Percentiles rank a stretch among this genome's conserved stretches.
These are phyloP conservation scores for Xylaria telfairii DNA, from an alignment of 495 filamentous ascomycete species.

Conservation along the genomic window DNA sequence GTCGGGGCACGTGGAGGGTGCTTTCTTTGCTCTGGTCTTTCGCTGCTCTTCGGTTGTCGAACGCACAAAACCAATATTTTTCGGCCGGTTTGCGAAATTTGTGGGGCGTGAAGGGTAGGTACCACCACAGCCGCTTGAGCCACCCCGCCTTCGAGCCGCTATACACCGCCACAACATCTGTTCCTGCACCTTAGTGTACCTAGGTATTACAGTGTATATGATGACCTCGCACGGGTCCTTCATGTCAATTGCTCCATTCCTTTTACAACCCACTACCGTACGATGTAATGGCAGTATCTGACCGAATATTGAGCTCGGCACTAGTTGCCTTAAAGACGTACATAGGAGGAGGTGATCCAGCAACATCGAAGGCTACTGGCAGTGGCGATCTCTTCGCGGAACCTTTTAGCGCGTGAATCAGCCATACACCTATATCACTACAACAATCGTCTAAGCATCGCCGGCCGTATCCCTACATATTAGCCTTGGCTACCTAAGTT, in stretches of 20 bases:
- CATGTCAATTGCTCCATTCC: too few relatives aligned
- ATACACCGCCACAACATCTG: neutral
- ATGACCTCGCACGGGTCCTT: too few relatives aligned
- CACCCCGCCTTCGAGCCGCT: too few relatives aligned
- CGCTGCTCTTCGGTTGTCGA: neutral
- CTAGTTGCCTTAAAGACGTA: neutral
- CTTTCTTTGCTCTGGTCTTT: slow-evolving; percentile 1
- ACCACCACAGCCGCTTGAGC: neutral
- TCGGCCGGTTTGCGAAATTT: slow-evolving; percentile 8
- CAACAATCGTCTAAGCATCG: neutral
- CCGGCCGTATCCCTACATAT: neutral
- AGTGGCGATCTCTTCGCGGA: too few relatives aligned
- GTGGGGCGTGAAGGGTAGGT: slow-evolving; percentile 7
- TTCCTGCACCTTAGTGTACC: too few relatives aligned
- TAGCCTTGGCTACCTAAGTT: neutral
- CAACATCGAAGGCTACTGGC: too few relatives aligned
- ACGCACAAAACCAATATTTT: slow-evolving; percentile 22
- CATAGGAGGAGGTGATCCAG: too few relatives aligned
- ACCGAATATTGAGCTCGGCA: too few relatives aligned
- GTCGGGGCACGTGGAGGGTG: slow-evolving; percentile 6
- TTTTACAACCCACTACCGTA: too few relatives aligned
- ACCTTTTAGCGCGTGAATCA: neutral
- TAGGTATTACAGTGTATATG: too few relatives aligned
- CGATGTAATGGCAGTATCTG: too few relatives aligned
- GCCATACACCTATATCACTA: neutral